phyloP scores from a whole-genome alignment of 768 basidiomycete genomes.

The Auriscalpium vulgare region DNA sequence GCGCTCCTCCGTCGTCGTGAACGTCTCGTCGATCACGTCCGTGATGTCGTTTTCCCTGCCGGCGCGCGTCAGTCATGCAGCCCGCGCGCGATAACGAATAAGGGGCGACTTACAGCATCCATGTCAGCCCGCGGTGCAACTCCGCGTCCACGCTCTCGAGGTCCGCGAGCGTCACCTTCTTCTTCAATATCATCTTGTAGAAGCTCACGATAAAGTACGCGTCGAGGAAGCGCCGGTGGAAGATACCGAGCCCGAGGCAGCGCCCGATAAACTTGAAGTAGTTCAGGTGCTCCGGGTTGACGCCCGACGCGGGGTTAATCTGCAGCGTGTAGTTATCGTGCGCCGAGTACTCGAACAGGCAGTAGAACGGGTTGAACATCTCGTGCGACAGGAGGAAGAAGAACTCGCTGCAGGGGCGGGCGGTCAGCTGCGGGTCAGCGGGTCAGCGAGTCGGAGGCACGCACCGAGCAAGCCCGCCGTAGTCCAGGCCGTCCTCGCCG shows the following conservation, averaged over 20 bases:
- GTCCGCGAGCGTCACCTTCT: constrained; percentile 91
- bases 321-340: constrained; percentile 99
- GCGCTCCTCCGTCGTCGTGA: constrained; percentile 93
- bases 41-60: constrained; percentile 94
- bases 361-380: constrained; percentile 99
- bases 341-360: constrained; percentile 98
- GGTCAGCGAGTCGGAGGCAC: constrained; percentile 16
- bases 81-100: constrained; percentile 7
- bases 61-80: background rate
- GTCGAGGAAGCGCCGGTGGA: constrained; percentile 98
- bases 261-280: constrained; percentile 99
- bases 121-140: constrained; percentile 87
- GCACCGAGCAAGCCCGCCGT: constrained; percentile 93
- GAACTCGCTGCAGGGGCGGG: constrained; percentile 82
- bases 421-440: background rate
- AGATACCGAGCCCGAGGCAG: constrained; percentile 91
- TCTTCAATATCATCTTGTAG: constrained; percentile 99
- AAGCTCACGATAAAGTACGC: constrained; percentile 99
- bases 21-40: constrained; percentile 95
- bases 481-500: constrained; percentile 97
- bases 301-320: constrained; percentile 96
- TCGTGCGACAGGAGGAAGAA: constrained; percentile 99
- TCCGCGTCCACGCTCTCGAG: constrained; percentile 96
- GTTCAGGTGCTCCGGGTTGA: constrained; percentile 98
- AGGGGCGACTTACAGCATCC: constrained; percentile 81